Conservation (phyloP, 805 yeast species). For the Cyberlindnera euphorbiae region DNA sequence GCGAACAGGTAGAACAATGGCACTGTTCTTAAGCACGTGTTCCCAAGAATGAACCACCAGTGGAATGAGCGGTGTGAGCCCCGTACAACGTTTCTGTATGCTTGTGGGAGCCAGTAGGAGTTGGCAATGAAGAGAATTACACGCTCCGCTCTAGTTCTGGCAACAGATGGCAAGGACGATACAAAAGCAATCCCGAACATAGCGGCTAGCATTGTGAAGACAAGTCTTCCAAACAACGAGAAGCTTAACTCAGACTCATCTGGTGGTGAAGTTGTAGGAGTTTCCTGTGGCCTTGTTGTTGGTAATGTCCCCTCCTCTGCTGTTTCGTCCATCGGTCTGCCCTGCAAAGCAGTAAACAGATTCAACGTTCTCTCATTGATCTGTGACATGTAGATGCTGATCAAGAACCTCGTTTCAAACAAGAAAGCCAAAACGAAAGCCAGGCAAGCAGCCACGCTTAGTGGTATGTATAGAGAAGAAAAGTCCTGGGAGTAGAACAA, state of each 20-base stretch:
- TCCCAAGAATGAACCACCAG: slow-evolving; percentile 74
- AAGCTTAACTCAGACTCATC: slow-evolving; percentile 56
- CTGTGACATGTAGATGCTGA: slow-evolving; percentile 64
- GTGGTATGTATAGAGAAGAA: slow-evolving; percentile 56
- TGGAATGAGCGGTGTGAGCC: slow-evolving; percentile 63
- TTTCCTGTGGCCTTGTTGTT: slow-evolving; percentile 19
- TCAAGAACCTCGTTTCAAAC: slow-evolving; percentile 72
- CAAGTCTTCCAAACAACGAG: slow-evolving; percentile 53
- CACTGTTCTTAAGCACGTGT: slow-evolving; percentile 52
- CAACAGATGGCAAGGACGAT: slow-evolving; percentile 65
- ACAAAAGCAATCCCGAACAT: no score
- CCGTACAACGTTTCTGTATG: slow-evolving; percentile 66
- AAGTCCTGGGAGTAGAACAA: slow-evolving; percentile 53
- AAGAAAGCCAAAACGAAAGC: slow-evolving; percentile 65
- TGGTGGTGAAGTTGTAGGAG: slow-evolving; percentile 19
- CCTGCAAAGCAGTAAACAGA: slow-evolving; percentile 62
- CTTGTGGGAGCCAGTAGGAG: slow-evolving; percentile 88
- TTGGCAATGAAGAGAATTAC: slow-evolving; percentile 45
- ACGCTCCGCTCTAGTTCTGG: slow-evolving; percentile 56
- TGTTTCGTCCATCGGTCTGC: slow-evolving; percentile 42
- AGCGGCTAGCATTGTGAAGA: slow-evolving; percentile 48
- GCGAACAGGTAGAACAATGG: slow-evolving; percentile 66
- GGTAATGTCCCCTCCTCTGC: slow-evolving; percentile 6
- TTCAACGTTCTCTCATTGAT: slow-evolving; percentile 64
- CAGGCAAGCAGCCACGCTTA: slow-evolving; percentile 65